Evolutionary conservation across 2,329 filamentous ascomycete species (phyloP).

Genomic region (Penicillium sp.): DNA sequence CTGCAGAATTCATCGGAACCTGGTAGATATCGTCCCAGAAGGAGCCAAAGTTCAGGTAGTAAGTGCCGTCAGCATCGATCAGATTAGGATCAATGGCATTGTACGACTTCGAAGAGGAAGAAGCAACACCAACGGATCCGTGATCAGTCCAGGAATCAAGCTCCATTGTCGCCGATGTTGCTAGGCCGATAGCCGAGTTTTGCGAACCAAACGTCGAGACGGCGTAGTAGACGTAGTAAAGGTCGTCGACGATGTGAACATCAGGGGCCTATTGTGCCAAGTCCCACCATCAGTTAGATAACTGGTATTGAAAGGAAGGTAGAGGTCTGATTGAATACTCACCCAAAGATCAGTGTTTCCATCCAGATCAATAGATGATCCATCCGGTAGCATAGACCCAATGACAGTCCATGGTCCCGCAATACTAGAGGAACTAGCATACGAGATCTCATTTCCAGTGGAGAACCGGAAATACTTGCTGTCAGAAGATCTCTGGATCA

Average conservation of each 20-base stretch:
- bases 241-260: constrained; percentile 55
- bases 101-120: constrained; percentile 44
- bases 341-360: constrained; percentile 55
- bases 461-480: constrained; percentile 57
- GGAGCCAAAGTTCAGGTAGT: constrained; percentile 63
- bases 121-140: constrained; percentile 39
- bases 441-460: constrained; percentile 51
- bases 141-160: constrained; percentile 34
- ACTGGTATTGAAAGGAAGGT: background rate
- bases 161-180: constrained; percentile 47
- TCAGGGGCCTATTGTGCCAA: constrained; percentile 59
- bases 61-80: constrained; percentile 42
- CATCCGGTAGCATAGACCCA: constrained; percentile 47
- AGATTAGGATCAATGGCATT: constrained; percentile 64
- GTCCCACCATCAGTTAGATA: background rate
- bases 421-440: constrained; percentile 49
- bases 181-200: constrained; percentile 62
- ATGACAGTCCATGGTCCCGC: constrained; percentile 52
- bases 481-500: constrained; percentile 50
- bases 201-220: constrained; percentile 63
- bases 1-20: constrained; percentile 48
- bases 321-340: constrained; percentile 1
- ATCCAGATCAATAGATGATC: constrained; percentile 46
- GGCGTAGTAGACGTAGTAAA: constrained; percentile 66
- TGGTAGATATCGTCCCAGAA: constrained; percentile 69